Percentiles rank a stretch among this genome's conserved stretches.
phyloP scores from a whole-genome alignment of 306 rosid species.

The Cicer judaicum region DNA sequence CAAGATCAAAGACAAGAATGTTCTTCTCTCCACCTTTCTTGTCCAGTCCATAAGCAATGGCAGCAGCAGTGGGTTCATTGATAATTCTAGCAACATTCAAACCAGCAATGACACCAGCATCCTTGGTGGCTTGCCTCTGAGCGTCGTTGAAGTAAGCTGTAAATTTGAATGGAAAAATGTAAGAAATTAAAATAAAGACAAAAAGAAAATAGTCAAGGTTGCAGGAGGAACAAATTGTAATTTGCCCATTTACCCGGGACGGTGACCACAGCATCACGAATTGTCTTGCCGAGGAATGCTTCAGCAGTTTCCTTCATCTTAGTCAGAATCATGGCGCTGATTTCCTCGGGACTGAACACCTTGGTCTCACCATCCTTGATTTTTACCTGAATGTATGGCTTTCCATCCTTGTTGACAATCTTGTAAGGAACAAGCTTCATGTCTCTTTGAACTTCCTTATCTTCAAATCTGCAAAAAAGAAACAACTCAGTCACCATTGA shows the following conservation, averaged over 20 bases:
- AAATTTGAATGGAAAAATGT: constrained; percentile 15
- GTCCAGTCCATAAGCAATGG: constrained; percentile 94
- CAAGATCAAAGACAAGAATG: constrained; percentile 94
- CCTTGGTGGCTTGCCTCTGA: constrained; percentile 99
- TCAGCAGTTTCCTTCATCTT: constrained; percentile 99
- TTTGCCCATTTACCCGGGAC: constrained; percentile 72
- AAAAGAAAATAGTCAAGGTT: not conserved
- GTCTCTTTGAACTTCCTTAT: constrained; percentile 90
- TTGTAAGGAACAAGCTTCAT: constrained; percentile 88
- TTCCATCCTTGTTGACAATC: constrained; percentile 97
- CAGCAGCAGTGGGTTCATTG: constrained; percentile 96
- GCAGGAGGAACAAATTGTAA: not conserved
- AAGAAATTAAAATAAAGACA: not conserved
- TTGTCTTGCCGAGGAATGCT: constrained; percentile 96
- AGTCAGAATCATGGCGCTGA: constrained; percentile 85
- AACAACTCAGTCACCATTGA: constrained; percentile 13
- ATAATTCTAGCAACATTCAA: constrained; percentile 91
- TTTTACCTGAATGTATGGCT: constrained; percentile 86
- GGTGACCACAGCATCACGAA: constrained; percentile 88
- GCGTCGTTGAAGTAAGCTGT: constrained; percentile 97
- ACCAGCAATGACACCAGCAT: constrained; percentile 91
- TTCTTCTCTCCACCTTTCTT: constrained; percentile 98
- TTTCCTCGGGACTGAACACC: constrained; percentile 98
- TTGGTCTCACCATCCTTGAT: constrained; percentile 93
- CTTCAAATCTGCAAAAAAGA: constrained; percentile 69